Evolutionary conservation across 768 basidiomycete species (phyloP).

Genomic region (Amanita muscaria): DNA sequence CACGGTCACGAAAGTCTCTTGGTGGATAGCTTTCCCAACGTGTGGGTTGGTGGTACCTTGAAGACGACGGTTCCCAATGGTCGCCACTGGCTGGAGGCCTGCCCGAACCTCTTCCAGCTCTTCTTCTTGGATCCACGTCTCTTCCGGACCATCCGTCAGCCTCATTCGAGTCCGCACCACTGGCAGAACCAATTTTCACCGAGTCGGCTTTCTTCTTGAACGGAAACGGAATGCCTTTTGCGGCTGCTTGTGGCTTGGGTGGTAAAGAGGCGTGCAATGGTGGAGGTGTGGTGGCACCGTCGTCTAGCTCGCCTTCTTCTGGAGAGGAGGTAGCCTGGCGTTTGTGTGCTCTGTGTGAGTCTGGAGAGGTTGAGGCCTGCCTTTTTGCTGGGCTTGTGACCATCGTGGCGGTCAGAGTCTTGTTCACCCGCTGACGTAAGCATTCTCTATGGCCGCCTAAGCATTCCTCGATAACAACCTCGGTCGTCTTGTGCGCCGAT

Average conservation of each 20-base stretch:
- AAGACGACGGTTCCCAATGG: constrained; percentile 29
- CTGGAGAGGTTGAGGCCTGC: constrained; percentile 45
- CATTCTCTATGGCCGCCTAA: neutral
- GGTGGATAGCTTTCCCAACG: constrained; percentile 16
- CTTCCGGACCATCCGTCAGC: constrained; percentile 27
- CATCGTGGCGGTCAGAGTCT: constrained; percentile 5
- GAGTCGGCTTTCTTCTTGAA: constrained; percentile 51
- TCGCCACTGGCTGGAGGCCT: constrained; percentile 16
- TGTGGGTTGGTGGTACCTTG: constrained; percentile 14
- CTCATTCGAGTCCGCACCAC: constrained; percentile 21
- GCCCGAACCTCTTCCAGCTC: constrained; percentile 10
- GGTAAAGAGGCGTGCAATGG: constrained; percentile 21
- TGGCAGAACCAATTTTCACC: constrained; percentile 11
- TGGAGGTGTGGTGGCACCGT: constrained; percentile 22
- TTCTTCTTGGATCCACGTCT: constrained; percentile 26
- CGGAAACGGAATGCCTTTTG: constrained; percentile 56
- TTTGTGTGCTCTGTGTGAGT: constrained; percentile 42
- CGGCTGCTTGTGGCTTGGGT: constrained; percentile 21
- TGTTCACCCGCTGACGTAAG: constrained; percentile 4
- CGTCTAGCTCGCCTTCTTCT: constrained; percentile 80
- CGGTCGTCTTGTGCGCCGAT: too few species aligned
- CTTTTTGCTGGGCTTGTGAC: constrained; percentile 35
- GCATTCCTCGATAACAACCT: neutral
- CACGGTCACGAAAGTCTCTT: constrained; percentile 21
- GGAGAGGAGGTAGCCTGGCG: constrained; percentile 56